Evolutionary conservation across 768 basidiomycete genomes (phyloP), one percentile per base, ranked within the genome.

Genomic region (Baorangia bicolor): DNA sequence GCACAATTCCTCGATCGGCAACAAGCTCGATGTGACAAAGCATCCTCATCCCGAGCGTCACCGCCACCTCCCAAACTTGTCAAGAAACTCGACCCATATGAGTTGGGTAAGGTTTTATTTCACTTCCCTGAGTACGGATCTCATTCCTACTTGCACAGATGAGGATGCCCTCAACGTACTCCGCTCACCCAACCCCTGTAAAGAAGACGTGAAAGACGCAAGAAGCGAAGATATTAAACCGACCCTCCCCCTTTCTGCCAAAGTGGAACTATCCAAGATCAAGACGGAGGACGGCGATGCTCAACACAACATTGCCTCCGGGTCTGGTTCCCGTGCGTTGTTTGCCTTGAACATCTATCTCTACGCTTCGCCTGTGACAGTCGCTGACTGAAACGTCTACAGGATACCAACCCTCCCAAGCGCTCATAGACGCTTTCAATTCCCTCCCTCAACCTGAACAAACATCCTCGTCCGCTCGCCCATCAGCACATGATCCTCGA

Each of bases 41-140:
- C 14, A 8, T 28, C 55, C 9, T 34, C 45, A 9, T 33, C 51
- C 20, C 14, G 11, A 28, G 9, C 25, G 21, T 31, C 42, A 2
- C 25, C 51, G 5, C 40, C 62, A n/a, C 53, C 34, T 5, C 39
- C 38, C 11, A 71, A 65, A 40, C 56, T 64, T 18, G 21, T 68
- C 34, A 70, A 58, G 41, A 70, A 70, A 39, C 35, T 68, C 3
- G 70, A 72, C 47, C 69, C 69, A 0, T 72, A 70, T 6, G 68
- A 70, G 35, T 25, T 69, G 20, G 70, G 70, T 59, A 18, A 45
- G 44, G 7, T 4, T 38, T 6, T 12, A 3, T 13, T 1, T 5
- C 5, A n/a, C 23, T 18, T 37, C 1, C 1, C 39, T 7, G n/a
- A n/a, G 5, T 34, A 18, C 11, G 2, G 5, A 2, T 30, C 30